phyloP scores from a whole-genome alignment of 306 rosid genomes.

The Gastrolobium bilobum region DNA sequence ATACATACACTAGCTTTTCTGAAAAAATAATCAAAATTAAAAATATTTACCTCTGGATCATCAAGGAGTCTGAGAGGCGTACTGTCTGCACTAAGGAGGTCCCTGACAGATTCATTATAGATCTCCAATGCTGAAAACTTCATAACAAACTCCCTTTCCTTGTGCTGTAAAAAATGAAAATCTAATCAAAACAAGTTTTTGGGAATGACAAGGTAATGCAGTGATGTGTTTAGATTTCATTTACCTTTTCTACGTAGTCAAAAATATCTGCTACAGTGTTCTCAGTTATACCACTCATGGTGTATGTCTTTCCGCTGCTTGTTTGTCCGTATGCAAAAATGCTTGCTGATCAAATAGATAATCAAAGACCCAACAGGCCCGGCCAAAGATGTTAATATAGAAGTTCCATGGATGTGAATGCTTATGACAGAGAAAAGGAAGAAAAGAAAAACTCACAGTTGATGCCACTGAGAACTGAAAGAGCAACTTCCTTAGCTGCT shows the following conservation, averaged over 20 bases:
- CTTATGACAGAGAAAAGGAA: slow-evolving; percentile 38
- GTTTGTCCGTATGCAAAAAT: slow-evolving; percentile 98
- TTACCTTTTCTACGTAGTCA: slow-evolving; percentile 72
- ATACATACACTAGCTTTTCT: slow-evolving; percentile 7
- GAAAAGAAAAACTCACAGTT: slow-evolving; percentile 69
- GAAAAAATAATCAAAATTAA: slow-evolving; percentile 1
- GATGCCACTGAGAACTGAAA: slow-evolving; percentile 87
- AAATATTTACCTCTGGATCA: slow-evolving; percentile 88
- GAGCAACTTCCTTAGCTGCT: slow-evolving; percentile 93
- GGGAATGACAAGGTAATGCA: slow-evolving; percentile 40
- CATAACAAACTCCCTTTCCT: slow-evolving; percentile 79
- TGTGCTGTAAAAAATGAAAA: slow-evolving; percentile 62
- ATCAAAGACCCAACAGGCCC: slow-evolving; percentile 39
- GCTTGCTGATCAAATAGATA: slow-evolving; percentile 72
- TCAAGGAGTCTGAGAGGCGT: slow-evolving; percentile 92
- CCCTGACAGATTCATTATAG: slow-evolving; percentile 96
- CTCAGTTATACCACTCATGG: slow-evolving; percentile 88
- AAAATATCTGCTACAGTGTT: slow-evolving; percentile 80
- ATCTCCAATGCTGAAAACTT: slow-evolving; percentile 94
- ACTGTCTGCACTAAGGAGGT: slow-evolving; percentile 84
- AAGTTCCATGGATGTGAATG: slow-evolving; percentile 17
- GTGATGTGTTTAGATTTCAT: slow-evolving; percentile 27
- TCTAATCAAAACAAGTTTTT: slow-evolving; percentile 46
- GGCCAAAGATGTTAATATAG: slow-evolving; percentile 8
- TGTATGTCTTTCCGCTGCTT: slow-evolving; percentile 95